Percentiles rank a stretch among this genome's conserved stretches.
Conservation (phyloP, 768 basidiomycete genomes). For the Russula compacta region DNA sequence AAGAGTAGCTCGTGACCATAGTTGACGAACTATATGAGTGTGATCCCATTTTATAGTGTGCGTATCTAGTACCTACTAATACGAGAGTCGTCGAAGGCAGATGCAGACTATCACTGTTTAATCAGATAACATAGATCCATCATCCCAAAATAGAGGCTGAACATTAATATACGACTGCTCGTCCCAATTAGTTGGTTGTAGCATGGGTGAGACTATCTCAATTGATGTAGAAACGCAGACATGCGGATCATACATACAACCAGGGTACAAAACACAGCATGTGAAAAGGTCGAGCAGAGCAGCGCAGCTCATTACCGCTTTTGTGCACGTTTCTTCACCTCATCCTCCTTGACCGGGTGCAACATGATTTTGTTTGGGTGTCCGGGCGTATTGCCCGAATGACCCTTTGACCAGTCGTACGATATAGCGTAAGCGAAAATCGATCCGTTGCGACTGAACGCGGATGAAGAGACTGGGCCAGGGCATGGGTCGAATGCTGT, state of each 20-base stretch:
- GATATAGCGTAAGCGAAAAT: slow-evolving; percentile 91
- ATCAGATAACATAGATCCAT: neutral
- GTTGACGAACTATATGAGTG: neutral
- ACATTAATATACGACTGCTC: neutral
- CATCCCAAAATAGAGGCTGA: neutral
- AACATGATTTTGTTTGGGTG: slow-evolving; percentile 75
- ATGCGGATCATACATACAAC: neutral
- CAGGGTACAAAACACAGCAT: neutral
- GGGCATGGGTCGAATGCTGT: slow-evolving; percentile 64
- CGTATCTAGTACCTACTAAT: slow-evolving; percentile 11
- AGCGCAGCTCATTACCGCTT: slow-evolving; percentile 25
- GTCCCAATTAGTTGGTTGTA: neutral
- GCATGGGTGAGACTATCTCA: neutral
- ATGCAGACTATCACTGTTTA: neutral
- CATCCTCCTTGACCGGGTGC: slow-evolving; percentile 80
- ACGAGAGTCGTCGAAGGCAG: neutral
- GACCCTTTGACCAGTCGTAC: slow-evolving; percentile 92
- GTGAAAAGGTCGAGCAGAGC: neutral
- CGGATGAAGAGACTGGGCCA: slow-evolving; percentile 69
- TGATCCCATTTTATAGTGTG: slow-evolving; percentile 1
- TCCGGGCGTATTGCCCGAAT: slow-evolving; percentile 68
- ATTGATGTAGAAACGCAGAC: neutral
- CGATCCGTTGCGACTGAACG: slow-evolving; percentile 80
- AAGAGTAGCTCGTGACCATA: slow-evolving; percentile 1
- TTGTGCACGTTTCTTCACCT: slow-evolving; percentile 56